These are phyloP conservation scores for Talaromyces adpressus DNA, from an alignment of 495 filamentous ascomycete species.

Conservation along the genomic window DNA sequence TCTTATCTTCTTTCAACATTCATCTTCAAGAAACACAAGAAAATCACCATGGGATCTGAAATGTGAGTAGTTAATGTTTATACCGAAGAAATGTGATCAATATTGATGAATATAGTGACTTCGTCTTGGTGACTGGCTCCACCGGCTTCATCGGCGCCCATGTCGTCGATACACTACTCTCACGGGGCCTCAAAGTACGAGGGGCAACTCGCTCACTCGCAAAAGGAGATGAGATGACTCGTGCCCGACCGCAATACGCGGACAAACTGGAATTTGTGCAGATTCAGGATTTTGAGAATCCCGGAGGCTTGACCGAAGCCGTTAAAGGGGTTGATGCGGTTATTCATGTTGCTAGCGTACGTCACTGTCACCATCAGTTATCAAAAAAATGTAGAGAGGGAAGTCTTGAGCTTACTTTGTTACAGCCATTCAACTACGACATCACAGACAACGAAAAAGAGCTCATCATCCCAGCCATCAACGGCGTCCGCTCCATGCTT, in stretches of 20 bases:
- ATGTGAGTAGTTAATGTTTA: neutral
- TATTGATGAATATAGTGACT: neutral
- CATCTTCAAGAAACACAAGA: neutral
- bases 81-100: neutral
- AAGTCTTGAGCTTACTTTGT: neutral
- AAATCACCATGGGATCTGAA: neutral
- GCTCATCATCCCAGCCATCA: slow-evolving; percentile 4
- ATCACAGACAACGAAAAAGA: slow-evolving; percentile 18
- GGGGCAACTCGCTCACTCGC: slow-evolving; percentile 25
- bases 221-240: slow-evolving; percentile 20
- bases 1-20: neutral
- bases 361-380: neutral
- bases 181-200: slow-evolving; percentile 27
- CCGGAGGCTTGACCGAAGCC: slow-evolving; percentile 26
- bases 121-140: slow-evolving; percentile 34
- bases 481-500: neutral
- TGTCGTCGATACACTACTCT: slow-evolving; percentile 27
- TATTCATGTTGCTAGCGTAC: slow-evolving; percentile 35
- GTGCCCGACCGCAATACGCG: slow-evolving; percentile 22
- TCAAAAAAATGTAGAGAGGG: neutral
- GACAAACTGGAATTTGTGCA: slow-evolving; percentile 27
- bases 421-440: neutral
- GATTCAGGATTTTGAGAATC: slow-evolving; percentile 28
- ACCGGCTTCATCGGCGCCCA: slow-evolving; percentile 38
- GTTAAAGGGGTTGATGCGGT: slow-evolving; percentile 29